Evolutionary conservation across 371 early-diverging fungal species (phyloP), one percentile per base, ranked within the genome.

Genomic region (Mucor indicus): DNA sequence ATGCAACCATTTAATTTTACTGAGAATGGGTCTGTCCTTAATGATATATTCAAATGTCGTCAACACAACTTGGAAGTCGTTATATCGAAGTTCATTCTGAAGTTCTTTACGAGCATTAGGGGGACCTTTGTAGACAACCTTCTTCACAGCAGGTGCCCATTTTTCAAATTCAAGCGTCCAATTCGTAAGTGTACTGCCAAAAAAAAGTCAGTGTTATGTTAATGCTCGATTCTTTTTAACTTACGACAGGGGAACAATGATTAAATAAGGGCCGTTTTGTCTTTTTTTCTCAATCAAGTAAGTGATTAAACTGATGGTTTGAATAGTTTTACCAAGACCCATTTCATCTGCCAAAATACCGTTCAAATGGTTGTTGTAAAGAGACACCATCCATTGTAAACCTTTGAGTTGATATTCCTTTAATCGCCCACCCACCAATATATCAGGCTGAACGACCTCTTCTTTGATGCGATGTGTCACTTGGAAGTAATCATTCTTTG

Each of bases 331-430:
- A 39, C 96, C 96, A 15, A 97, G 72, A 41, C 96, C 95, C 99
- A 98, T 99, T 76, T 98, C 98, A 73, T 98, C 99, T 2, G 98
- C 98, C 57, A 99, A 67, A 45, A 99, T 99, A 36, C 99, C 98
- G 64, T 96, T 95, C 58, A 95, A 67, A 35, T 88, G 79, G 62
- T 97, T 98, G 65, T 97, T 95, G 74, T 96, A 98, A 25, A 98
- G 72, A 11, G 96, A 93, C 3, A 95, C 86, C 89, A 99, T 94
- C 99, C 99, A 99, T 77, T 98, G 90, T 1, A 99, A 75, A 55
- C 99, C 99, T 60, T 93, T 95, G 64, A 98, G 57, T 75, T 99
- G 99, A 67, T 99, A 99, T 10, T 96, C 97, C 67, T 99, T 94
- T 44, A 99, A 77, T 29, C 66, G 83, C 23, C 98, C 98, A 30